Base-by-base conservation (phyloP, 768 basidiomycete genomes). In the Lanmaoa rubissima region DNA sequence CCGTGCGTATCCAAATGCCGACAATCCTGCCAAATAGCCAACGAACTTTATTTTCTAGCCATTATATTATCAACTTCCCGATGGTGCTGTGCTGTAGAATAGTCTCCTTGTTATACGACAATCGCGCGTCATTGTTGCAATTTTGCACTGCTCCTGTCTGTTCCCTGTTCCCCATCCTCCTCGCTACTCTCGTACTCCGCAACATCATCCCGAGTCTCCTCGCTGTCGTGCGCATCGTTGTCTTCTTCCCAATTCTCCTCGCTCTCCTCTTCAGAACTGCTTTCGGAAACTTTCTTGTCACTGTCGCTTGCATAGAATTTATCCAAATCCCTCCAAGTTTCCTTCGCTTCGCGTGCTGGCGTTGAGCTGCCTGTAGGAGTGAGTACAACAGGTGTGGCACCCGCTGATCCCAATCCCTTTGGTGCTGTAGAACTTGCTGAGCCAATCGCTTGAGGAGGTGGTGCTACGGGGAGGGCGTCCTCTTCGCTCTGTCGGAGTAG, bases 401-500 rank as follows among this genome's bases (percentile, higher is more conserved):
- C 60, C 17, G 71, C 64, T 4, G 74, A 69, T 36, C 68, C 73
- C 28, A 73, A 57, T 11, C 66, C 52, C 16, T 55, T 69, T 51
- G 74, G 52, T 54, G 58, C 57, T 28, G 68, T 52, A 51, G 65
- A 61, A 60, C 65, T 65, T 35, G 66, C 46, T 68, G 81, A 61
- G n/a, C 77, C 78, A 43, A 82, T 72, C 2, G 79, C 77, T 35
- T 73, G 73, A 19, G 70, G 66, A 9, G 65, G 67, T 21, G 74
- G 69, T 34, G 71, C 67, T 24, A 42, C 32, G 2, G 61, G 65
- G n/a, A 65, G 65, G 1, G 61, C 61, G 54, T 88, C 87, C 11
- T 87, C 85, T 45, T 80, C 82, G 19, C 75, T 77, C 58, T 93
- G 88, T 55, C 95, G 81, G 54, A 98, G 72, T 0, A 81, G 77